phyloP scores from a whole-genome alignment of 495 filamentous ascomycete species.

The Jackrogersella minutella region DNA sequence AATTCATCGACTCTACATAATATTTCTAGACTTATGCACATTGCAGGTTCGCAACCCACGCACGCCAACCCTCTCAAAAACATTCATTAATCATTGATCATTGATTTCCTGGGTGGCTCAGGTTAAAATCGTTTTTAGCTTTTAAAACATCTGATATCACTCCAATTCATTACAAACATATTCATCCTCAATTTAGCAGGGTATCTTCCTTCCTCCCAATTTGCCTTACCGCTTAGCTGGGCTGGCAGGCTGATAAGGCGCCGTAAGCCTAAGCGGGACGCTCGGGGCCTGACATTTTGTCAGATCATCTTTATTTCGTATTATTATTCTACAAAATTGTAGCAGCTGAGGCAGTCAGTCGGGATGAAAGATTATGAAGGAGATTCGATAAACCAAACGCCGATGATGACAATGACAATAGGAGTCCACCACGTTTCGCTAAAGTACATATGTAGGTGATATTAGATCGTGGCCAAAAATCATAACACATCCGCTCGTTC shows the following conservation, averaged over 20 bases:
- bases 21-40: no score
- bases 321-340: not conserved
- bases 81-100: not conserved
- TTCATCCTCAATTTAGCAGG: conserved; percentile 28
- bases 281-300: conserved; percentile 1
- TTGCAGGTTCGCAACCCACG: conserved; percentile 20
- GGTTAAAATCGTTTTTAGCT: conserved; percentile 12
- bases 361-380: not conserved
- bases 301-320: not conserved
- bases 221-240: conserved; percentile 11
- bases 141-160: conserved; percentile 14
- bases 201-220: conserved; percentile 1
- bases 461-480: no score
- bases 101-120: conserved; percentile 14
- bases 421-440: no score
- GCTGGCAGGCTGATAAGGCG: no score
- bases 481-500: not conserved
- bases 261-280: conserved; percentile 13
- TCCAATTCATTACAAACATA: conserved; percentile 36
- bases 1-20: conserved; percentile 10
- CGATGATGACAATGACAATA: not conserved
- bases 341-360: not conserved
- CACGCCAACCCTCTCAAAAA: not conserved
- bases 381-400: not conserved
- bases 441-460: not conserved